phyloP scores from a whole-genome alignment of 2,329 filamentous ascomycete species.

The Emergomyces orientalis region DNA sequence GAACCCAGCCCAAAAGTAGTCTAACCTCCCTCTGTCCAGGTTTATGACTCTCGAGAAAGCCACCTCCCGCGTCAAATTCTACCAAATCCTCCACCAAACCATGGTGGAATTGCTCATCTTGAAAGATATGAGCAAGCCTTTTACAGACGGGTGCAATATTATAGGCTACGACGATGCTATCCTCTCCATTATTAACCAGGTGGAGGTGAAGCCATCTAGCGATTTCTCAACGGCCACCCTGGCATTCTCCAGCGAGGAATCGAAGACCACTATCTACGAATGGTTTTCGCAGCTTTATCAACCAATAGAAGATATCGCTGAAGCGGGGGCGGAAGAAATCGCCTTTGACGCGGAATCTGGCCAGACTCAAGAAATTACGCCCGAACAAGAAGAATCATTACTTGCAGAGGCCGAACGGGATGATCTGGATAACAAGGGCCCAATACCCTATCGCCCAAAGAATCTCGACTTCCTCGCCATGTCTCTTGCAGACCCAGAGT shows the following conservation, averaged over 20 bases:
- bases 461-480: slow-evolving; percentile 50
- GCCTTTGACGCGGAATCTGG: slow-evolving; percentile 9
- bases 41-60: slow-evolving; percentile 32
- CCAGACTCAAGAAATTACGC: not conserved
- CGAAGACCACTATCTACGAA: slow-evolving; percentile 26
- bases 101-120: slow-evolving; percentile 48
- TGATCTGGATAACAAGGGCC: slow-evolving; percentile 4
- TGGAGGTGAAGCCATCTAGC: slow-evolving; percentile 22
- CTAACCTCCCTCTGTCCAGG: slow-evolving; percentile 14
- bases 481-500: slow-evolving; percentile 46
- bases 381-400: slow-evolving; percentile 13
- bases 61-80: slow-evolving; percentile 28
- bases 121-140: slow-evolving; percentile 34
- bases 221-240: slow-evolving; percentile 18
- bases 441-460: slow-evolving; percentile 7
- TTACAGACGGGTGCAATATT: slow-evolving; percentile 28
- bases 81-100: slow-evolving; percentile 44
- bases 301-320: slow-evolving; percentile 8
- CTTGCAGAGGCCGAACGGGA: slow-evolving; percentile 5
- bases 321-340: not conserved
- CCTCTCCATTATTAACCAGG: slow-evolving; percentile 25
- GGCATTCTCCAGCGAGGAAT: slow-evolving; percentile 25
- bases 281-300: slow-evolving; percentile 26
- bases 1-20: not conserved
- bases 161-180: slow-evolving; percentile 24